Percentiles rank a stretch among this genome's conserved stretches.
Conservation (phyloP, 2,329 filamentous ascomycete species). For the Pseudocercospora vitis region DNA sequence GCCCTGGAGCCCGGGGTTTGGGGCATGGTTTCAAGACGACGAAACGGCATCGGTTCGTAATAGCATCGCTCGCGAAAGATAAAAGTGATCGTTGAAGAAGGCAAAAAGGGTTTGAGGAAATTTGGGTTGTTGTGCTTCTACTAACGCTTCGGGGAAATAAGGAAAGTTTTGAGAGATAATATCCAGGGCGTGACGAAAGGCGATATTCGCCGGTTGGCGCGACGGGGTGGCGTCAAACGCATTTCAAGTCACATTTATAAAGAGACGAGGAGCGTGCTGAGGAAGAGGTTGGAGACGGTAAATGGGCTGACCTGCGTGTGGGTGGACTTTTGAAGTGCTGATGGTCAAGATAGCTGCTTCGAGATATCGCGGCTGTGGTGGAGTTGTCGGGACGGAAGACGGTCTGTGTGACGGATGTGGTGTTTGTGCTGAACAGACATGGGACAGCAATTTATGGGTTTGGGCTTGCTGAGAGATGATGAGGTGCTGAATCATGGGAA, state of each 20-base stretch:
- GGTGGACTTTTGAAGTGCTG: not conserved
- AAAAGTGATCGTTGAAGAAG: no score
- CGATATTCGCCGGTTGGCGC: constrained; percentile 64
- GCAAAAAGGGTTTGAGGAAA: no score
- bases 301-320: constrained; percentile 44
- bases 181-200: constrained; percentile 94
- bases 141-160: constrained; percentile 56
- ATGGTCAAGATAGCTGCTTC: constrained; percentile 23
- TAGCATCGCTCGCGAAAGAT: not conserved
- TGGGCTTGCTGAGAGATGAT: constrained; percentile 11
- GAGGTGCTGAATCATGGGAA: not conserved
- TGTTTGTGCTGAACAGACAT: constrained; percentile 47
- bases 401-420: constrained; percentile 62
- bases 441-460: constrained; percentile 24
- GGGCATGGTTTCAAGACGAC: constrained; percentile 20
- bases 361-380: constrained; percentile 31
- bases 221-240: constrained; percentile 74
- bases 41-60: constrained; percentile 30
- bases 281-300: constrained; percentile 56
- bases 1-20: constrained; percentile 20
- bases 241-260: constrained; percentile 67
- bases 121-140: not conserved
- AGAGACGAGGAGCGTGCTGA: constrained; percentile 57
- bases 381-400: constrained; percentile 52
- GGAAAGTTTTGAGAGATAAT: constrained; percentile 98